These are phyloP conservation scores for Auricularia sp. DNA, from an alignment of 768 basidiomycete genomes.

Conservation along the genomic window DNA sequence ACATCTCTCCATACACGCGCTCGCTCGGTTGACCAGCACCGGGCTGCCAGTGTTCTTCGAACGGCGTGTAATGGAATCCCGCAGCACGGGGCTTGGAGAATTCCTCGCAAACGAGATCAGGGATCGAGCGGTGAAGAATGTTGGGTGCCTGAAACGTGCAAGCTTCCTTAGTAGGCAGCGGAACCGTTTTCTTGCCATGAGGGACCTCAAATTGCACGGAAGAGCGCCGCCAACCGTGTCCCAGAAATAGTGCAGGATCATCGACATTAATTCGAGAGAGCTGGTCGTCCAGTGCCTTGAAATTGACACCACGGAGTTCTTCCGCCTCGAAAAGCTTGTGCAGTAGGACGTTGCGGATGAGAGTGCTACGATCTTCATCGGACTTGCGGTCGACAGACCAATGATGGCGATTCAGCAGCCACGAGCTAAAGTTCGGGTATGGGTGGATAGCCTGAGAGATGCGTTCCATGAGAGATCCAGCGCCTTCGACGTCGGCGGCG, in stretches of 20 bases:
- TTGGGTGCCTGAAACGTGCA: neutral
- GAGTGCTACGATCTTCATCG: neutral
- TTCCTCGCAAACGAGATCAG: neutral
- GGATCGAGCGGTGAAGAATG: neutral
- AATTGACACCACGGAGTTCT: neutral
- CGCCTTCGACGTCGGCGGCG: neutral
- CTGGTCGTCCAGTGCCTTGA: neutral
- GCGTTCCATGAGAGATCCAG: neutral
- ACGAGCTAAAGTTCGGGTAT: neutral
- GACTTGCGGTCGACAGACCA: neutral
- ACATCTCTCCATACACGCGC: neutral
- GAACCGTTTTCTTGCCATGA: neutral
- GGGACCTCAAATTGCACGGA: neutral
- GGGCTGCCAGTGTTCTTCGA: neutral
- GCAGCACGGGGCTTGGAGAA: neutral
- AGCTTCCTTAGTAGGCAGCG: neutral
- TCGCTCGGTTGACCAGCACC: neutral
- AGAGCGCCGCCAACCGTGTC: neutral
- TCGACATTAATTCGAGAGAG: neutral
- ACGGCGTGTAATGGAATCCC: neutral
- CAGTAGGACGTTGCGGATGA: neutral
- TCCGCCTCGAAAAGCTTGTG: neutral
- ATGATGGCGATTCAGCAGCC: neutral
- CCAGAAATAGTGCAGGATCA: neutral
- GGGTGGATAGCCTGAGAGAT: neutral